Evolutionary conservation across 768 basidiomycete species (phyloP).

Genomic region (Trametes elegans): DNA sequence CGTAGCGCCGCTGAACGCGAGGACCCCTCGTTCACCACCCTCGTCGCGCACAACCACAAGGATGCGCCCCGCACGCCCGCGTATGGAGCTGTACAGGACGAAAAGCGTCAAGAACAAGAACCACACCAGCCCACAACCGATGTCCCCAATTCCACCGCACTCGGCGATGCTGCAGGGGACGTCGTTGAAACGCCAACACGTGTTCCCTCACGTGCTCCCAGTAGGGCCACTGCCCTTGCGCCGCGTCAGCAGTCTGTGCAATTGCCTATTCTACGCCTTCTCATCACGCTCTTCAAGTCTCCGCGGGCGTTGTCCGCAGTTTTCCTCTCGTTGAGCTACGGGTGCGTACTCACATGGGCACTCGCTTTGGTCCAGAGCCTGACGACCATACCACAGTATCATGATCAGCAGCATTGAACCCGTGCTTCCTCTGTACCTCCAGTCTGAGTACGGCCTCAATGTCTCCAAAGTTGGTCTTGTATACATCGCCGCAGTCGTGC

Average conservation of each 20-base stretch:
- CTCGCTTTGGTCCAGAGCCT: no score
- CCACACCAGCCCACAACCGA: not conserved
- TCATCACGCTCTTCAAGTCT: slow-evolving; percentile 27
- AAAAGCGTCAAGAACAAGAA: slow-evolving; percentile 7
- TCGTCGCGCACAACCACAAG: not conserved
- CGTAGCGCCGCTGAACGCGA: slow-evolving; percentile 33
- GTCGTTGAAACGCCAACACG: not conserved
- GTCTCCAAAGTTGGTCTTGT: slow-evolving; percentile 56
- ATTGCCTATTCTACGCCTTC: slow-evolving; percentile 22
- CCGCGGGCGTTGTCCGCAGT: slow-evolving; percentile 29
- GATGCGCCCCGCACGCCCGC: not conserved
- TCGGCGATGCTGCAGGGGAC: not conserved
- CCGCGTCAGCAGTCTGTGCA: not conserved
- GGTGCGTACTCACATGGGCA: no score
- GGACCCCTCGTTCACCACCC: slow-evolving; percentile 27
- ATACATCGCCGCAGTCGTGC: slow-evolving; percentile 62
- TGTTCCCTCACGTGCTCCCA: not conserved
- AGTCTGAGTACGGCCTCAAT: slow-evolving; percentile 32
- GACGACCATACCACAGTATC: slow-evolving; percentile 16
- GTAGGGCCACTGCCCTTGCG: not conserved
- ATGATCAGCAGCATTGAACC: slow-evolving; percentile 32
- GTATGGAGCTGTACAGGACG: not conserved
- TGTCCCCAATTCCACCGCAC: no score
- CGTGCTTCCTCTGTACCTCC: slow-evolving; percentile 35
- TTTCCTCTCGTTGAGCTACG: slow-evolving; percentile 33